phyloP scores from a whole-genome alignment of 768 basidiomycete species.

The Leccinum subgranulosum region DNA sequence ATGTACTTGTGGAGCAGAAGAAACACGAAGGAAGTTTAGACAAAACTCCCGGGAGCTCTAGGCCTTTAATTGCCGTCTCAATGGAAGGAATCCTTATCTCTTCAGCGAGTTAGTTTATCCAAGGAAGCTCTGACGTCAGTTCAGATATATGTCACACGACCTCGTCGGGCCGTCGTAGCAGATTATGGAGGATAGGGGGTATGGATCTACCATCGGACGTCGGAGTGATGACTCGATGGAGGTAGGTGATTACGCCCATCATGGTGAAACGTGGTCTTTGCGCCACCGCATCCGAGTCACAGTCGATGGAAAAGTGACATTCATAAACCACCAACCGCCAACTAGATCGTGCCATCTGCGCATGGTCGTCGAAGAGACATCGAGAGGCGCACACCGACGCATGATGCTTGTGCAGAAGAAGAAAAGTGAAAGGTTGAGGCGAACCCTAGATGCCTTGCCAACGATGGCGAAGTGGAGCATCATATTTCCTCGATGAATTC shows the following conservation, averaged over 20 bases:
- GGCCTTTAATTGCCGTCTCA: neutral
- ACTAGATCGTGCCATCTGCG: neutral
- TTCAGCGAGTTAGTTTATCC: neutral
- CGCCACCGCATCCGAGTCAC: neutral
- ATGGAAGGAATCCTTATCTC: neutral
- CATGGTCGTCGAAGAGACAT: neutral
- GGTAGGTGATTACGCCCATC: neutral
- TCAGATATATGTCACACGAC: neutral
- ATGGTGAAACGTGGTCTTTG: neutral
- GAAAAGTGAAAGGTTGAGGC: neutral
- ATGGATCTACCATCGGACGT: neutral
- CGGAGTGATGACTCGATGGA: neutral
- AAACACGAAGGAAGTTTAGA: slow-evolving; percentile 2
- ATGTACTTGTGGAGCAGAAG: neutral
- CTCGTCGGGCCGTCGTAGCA: neutral
- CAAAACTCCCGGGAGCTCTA: neutral
- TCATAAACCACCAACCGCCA: neutral
- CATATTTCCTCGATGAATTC: neutral
- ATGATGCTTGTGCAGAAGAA: neutral
- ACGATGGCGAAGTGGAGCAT: neutral
- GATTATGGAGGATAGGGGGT: neutral
- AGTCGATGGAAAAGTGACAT: neutral
- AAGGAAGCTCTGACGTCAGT: neutral
- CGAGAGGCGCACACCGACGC: neutral
- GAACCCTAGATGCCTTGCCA: neutral